Evolutionary conservation across 1,284 basidiomycete species (phyloP).

Genomic region (Pseudozyma sp.): DNA sequence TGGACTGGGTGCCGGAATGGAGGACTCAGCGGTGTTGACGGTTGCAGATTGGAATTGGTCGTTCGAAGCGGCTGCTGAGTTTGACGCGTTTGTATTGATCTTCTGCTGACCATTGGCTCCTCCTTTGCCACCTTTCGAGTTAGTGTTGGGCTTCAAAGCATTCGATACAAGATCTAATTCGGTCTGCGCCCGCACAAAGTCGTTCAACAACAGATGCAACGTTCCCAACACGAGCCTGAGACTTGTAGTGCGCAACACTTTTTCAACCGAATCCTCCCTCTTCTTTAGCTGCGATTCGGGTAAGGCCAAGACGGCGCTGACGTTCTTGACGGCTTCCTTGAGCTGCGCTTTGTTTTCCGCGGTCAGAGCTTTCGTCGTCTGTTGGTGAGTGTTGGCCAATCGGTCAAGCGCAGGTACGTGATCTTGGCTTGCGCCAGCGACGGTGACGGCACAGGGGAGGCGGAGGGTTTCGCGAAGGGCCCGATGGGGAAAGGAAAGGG

Average conservation of each 20-base stretch:
- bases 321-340: slow-evolving; percentile 16
- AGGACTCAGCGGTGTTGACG: background rate
- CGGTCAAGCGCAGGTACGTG: slow-evolving; percentile 27
- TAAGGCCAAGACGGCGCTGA: slow-evolving; percentile 39
- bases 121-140: background rate
- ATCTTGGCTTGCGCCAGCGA: slow-evolving; percentile 24
- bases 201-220: slow-evolving; percentile 20
- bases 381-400: slow-evolving; percentile 24
- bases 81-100: background rate
- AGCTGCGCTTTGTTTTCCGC: slow-evolving; percentile 31
- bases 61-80: background rate
- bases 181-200: slow-evolving; percentile 31
- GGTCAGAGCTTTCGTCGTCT: slow-evolving; percentile 16
- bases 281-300: slow-evolving; percentile 21
- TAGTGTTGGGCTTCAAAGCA: slow-evolving; percentile 24
- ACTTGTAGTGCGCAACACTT: slow-evolving; percentile 16
- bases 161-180: slow-evolving; percentile 38
- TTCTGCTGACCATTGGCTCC: background rate
- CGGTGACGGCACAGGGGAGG: slow-evolving; percentile 15
- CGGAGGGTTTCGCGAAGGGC: slow-evolving; percentile 37
- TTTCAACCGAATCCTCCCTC: slow-evolving; percentile 5
- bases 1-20: background rate
- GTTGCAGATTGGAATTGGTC: background rate
- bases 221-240: slow-evolving; percentile 33
- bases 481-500: slow-evolving; percentile 36